Evolutionary conservation across 306 rosid genomes (phyloP), one percentile per base, ranked within the genome.

Genomic region (Begonia loranthoides): DNA sequence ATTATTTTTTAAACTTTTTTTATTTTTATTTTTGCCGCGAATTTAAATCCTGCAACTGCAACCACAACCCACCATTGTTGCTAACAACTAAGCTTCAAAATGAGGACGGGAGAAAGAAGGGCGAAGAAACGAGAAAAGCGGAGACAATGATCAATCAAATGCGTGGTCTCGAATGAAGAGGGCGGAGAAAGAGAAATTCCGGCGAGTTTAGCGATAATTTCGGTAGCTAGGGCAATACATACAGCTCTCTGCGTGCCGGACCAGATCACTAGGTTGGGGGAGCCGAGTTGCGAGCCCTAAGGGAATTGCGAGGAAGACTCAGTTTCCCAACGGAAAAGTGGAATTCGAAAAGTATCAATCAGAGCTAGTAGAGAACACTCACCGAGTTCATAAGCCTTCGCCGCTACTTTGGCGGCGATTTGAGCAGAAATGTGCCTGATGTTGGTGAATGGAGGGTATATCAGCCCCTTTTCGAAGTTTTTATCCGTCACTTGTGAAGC

Each of bases 301-400:
- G 19, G 16, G 15, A 17, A 15, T 9, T 10, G 9, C 9, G 40
- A 28, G 1, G 8, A 57, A 22, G 24, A 2, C 13, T 3, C 9
- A 13, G 8, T 3, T 24, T 28, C 14, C 5, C 10, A 13, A 22
- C 12, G 12, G 36, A 7, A 46, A 14, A 41, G 40, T 28, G 16
- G 15, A 58, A 64, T 44, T 13, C 59, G 17, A 16, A 17, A 28
- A 3, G 36, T 28, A 1, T 28, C 36, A 28, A 28, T 28, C 36
- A 7, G 36, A 28, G 36, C 5, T 28, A 4, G 1, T 28, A 28
- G 36, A 40, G 50, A 13, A 15, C 22, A 45, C 38, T 13, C 45
- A 84, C 97, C 94, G 15, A 90, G 94, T 57, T 86, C 95, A 58
- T 90, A 90, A 22, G 99, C 70, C 70, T 86, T 82, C 36, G 77